Base-by-base conservation (phyloP, 352 stramenopile species). In the Phytophthora pinifolia region DNA sequence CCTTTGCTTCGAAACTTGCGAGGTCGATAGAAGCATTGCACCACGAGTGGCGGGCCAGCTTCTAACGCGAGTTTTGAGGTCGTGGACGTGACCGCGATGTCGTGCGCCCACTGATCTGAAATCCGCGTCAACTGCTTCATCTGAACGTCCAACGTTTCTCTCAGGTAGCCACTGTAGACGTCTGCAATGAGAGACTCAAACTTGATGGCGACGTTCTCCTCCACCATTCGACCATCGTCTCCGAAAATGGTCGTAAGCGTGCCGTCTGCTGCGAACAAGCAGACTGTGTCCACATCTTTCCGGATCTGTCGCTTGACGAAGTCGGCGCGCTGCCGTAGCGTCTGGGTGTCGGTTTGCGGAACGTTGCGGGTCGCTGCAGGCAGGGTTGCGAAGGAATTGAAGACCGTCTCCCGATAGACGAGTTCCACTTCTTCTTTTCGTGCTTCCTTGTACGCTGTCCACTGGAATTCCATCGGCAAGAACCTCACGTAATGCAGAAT, bases 301-400 rank as follows among this genome's bases (percentile, higher is more conserved):
- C 72, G 76, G 48, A 91, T 78, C 48, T 89, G 74, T 17, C 87
- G 73, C 57, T 91, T 91, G 22, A 91, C 58, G 15, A 88, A 91
- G 29, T 89, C 76, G 34, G 76, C 76, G 25, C 78, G 72, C 7
- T 77, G 75, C 41, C 80, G 83, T 50, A 90, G 64, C 25, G 65
- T 22, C 34, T 72, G 59, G 4, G 6, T 55, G 22, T 68, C 58
- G 20, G 43, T 55, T 25, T 43, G 43, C 34, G 18, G 14, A 33
- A 31, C n/a, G 32, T 13, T 6, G 15, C 54, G 20, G 49, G 48
- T 31, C 18, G 52, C 8, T 35, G 43, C 14, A 13, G 31, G 27
- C 0, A n/a, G 15, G 31, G 36, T 44, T 15, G 35, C 36, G 43
- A 64, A n/a, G 12, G 55, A 57, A 35, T 60, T 54, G 29, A 56